Percentiles rank a stretch among this genome's conserved stretches.
These are phyloP conservation scores for Scutellaria galericulata DNA, from an alignment of 257 asterid genomes.

Conservation along the genomic window DNA sequence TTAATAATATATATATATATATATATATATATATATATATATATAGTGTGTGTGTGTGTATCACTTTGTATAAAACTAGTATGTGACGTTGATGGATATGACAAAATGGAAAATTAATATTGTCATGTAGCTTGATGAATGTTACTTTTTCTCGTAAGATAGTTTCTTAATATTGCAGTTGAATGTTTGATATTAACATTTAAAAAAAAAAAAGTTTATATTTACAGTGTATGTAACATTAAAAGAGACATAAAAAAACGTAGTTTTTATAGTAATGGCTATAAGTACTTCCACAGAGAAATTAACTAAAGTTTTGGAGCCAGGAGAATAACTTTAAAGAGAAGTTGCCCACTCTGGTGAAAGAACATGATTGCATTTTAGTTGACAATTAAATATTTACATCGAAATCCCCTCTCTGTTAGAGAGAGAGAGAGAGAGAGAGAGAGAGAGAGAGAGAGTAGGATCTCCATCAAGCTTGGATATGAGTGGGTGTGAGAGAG, in stretches of 20 bases:
- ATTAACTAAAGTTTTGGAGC: not conserved
- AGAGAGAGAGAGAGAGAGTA: slow-evolving; percentile 22
- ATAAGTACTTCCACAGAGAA: not conserved
- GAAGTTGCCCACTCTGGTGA: slow-evolving; percentile 20
- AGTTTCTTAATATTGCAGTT: too few relatives aligned
- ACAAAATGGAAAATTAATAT: too few relatives aligned
- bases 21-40: too few relatives aligned
- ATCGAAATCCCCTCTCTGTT: too few relatives aligned
- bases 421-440: slow-evolving; percentile 29
- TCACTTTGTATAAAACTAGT: too few relatives aligned
- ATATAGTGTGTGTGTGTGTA: too few relatives aligned
- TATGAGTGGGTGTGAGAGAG: slow-evolving; percentile 48
- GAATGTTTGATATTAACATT: too few relatives aligned
- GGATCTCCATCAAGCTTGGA: slow-evolving; percentile 55
- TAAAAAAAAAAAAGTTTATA: too few relatives aligned
- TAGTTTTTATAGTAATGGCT: not conserved
- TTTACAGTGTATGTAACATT: not conserved
- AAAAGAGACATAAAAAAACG: not conserved
- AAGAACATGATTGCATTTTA: slow-evolving; percentile 18
- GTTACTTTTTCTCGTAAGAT: too few relatives aligned
- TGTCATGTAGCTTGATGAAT: too few relatives aligned
- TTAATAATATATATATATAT: too few relatives aligned
- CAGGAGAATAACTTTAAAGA: slow-evolving; percentile 2
- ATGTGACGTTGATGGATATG: too few relatives aligned
- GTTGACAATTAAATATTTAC: not conserved